These are phyloP conservation scores for Cystobasidium sp. DNA, from an alignment of 1,284 basidiomycete genomes.

Conservation along the genomic window DNA sequence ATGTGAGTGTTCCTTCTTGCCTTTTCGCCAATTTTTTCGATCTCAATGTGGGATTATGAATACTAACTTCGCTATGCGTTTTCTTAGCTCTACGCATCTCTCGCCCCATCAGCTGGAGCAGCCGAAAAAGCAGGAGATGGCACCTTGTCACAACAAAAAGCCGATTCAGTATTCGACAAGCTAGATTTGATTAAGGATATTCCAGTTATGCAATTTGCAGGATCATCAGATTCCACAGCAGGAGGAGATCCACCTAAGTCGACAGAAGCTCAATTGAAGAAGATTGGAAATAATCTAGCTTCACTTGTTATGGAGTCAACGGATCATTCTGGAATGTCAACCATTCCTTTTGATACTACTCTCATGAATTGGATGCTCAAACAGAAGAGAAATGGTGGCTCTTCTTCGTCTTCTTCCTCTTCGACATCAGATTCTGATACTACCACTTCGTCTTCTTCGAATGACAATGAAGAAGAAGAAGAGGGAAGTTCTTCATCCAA, in stretches of 20 bases:
- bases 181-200: conserved; percentile 37
- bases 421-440: neutral
- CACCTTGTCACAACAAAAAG: conserved; percentile 41
- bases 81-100: conserved; percentile 12
- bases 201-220: conserved; percentile 43
- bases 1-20: conserved; percentile 10
- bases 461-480: neutral
- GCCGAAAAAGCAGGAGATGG: conserved; percentile 42
- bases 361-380: conserved; percentile 44
- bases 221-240: conserved; percentile 34
- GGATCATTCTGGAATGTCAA: conserved; percentile 41
- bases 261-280: conserved; percentile 27
- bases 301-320: conserved; percentile 25
- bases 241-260: conserved; percentile 21
- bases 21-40: too few relatives aligned
- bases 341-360: conserved; percentile 34
- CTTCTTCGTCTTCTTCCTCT: conserved; percentile 32
- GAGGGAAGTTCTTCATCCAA: neutral
- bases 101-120: conserved; percentile 40
- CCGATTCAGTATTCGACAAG: conserved; percentile 15
- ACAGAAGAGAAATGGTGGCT: conserved; percentile 18
- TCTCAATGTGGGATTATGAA: neutral
- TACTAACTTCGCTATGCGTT: neutral
- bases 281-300: conserved; percentile 24
- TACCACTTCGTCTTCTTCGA: neutral